These are phyloP conservation scores for Gossypium aridum DNA, from an alignment of 441 rosid species.

Conservation along the genomic window DNA sequence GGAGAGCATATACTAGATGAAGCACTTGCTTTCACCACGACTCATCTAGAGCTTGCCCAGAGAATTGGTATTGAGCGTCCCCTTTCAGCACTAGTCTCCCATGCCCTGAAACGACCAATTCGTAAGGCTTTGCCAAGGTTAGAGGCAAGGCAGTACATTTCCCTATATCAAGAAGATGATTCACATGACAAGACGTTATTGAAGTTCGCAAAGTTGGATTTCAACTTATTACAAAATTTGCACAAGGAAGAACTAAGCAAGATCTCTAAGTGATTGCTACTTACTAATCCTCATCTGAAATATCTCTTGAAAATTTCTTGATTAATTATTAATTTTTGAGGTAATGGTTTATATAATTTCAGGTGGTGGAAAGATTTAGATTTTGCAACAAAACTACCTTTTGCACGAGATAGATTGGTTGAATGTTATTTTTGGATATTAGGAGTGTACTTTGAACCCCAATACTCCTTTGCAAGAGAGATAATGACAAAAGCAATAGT, in stretches of 20 bases:
- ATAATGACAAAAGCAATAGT: not conserved
- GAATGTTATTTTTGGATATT: conserved; percentile 13
- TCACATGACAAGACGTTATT: not conserved
- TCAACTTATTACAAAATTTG: not conserved
- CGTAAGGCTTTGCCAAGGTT: not conserved
- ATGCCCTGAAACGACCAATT: not conserved
- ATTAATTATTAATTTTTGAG: not conserved
- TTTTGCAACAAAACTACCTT: conserved; percentile 11
- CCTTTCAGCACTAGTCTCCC: not conserved
- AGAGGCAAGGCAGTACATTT: not conserved
- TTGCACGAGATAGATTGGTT: conserved; percentile 14
- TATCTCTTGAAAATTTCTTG: not conserved
- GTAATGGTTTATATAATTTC: not conserved
- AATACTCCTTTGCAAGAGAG: conserved; percentile 11
- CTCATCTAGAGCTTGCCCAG: not conserved
- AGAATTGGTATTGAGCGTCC: not conserved
- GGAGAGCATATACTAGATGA: conserved; percentile 6
- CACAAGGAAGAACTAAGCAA: not conserved
- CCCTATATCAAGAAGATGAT: not conserved
- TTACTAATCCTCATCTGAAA: not conserved
- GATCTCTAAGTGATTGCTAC: not conserved
- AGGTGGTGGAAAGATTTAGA: conserved; percentile 28
- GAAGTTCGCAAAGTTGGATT: conserved; percentile 4
- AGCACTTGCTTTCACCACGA: not conserved
- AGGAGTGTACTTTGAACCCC: conserved; percentile 22